Evolutionary conservation across 352 stramenopile species (phyloP), one percentile per base, ranked within the genome.

Genomic region (Globisporangium heterothallicum): DNA sequence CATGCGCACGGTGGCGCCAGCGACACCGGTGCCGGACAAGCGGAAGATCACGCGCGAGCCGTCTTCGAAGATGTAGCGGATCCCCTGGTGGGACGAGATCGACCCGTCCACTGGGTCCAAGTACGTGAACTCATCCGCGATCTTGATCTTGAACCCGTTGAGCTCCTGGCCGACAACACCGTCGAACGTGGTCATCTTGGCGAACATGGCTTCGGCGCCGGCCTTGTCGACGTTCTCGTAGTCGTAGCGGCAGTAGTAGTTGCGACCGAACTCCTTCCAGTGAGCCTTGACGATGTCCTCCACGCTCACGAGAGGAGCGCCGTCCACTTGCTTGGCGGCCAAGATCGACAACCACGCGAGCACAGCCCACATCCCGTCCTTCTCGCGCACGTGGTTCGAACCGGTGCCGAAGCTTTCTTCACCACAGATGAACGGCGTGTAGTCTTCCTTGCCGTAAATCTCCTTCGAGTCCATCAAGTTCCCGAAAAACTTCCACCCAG

Each of bases 401-500:
- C 97, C 97, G 43, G 97, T 99, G 42, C 97, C 97, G 69, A 99
- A 99, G 60, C 74, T 96, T 70, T 98, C 94, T 71, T 99, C 97
- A 24, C 97, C 97, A 69, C 97, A 99, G 29, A 99, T 92, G 68
- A 99, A 99, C 16, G 97, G 97, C 30, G 88, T 97, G 73, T 98
- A 99, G 68, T 99, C 93, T 58, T 97, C 88, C 66, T 96, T 96
- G 55, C 86, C 89, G 61, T 97, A 98, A 43, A 97, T 77, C 34
- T 96, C 92, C 58, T 97, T 94, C 13, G 94, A 98, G 73, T 98
- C 94, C 97, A 99, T 99, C 24, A 99, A 74, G 77, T 99, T 99
- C 32, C 97, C 97, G 64, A 99, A 99, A 74, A 98, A 99, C 79
- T 99, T 99, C 97, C 97, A 99, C 46, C 97, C 97, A 26, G 97